Conservation (phyloP, 176 grass and related monocot species). For the Eragrostis curvula region DNA sequence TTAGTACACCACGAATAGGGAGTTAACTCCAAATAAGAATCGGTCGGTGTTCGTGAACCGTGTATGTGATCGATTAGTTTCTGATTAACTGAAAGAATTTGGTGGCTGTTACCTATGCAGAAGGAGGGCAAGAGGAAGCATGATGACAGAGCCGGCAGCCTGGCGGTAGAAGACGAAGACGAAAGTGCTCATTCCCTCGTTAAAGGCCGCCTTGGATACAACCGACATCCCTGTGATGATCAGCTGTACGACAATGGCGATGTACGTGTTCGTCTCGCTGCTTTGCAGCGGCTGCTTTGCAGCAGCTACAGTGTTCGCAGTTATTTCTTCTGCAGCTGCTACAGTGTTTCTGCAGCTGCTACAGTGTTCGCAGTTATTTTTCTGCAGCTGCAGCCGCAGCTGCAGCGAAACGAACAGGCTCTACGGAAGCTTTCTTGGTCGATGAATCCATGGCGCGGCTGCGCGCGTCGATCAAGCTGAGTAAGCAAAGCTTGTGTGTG, state of each 20-base stretch:
- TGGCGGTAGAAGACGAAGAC: conserved; percentile 95
- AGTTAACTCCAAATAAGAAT: not conserved
- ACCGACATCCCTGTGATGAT: conserved; percentile 65
- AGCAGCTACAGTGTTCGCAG: too few species aligned
- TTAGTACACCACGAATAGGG: not conserved
- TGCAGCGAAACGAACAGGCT: too few species aligned
- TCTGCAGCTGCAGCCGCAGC: too few species aligned
- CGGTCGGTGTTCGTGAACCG: not conserved
- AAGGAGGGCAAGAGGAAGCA: conserved; percentile 57
- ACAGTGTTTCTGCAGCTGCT: too few species aligned
- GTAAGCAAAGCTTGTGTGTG: not conserved
- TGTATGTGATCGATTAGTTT: not conserved
- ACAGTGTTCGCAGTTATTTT: too few species aligned
- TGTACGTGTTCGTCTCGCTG: too few species aligned
- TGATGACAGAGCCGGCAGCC: conserved; percentile 43
- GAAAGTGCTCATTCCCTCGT: conserved; percentile 60
- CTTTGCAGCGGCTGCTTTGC: too few species aligned
- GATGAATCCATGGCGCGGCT: conserved; percentile 29
- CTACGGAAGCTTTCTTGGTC: conserved; percentile 55
- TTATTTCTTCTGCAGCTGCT: too few species aligned
- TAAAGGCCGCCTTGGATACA: conserved; percentile 64
- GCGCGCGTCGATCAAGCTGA: not conserved
- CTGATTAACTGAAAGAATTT: not conserved
- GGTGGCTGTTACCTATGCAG: conserved; percentile 9
- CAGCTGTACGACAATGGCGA: conserved; percentile 57